phyloP scores from a whole-genome alignment of 176 grass and related monocot genomes.

The Phyllostachys edulis region DNA sequence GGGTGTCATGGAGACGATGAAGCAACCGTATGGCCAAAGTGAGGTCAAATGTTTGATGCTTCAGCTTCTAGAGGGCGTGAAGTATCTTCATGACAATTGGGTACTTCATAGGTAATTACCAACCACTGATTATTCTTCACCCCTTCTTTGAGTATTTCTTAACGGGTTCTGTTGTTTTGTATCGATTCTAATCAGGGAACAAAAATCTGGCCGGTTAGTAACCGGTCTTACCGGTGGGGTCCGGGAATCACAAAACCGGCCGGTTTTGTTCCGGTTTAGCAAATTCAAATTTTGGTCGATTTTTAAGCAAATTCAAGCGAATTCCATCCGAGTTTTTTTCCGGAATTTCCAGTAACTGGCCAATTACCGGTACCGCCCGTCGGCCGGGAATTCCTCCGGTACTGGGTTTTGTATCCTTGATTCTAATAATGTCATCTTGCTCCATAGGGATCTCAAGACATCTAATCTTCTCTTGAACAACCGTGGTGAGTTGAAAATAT shows the following conservation, averaged over 20 bases:
- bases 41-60: constrained; percentile 98
- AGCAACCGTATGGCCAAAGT: constrained; percentile 86
- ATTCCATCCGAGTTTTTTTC: too few relatives aligned
- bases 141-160: background rate
- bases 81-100: constrained; percentile 98
- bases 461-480: constrained; percentile 96
- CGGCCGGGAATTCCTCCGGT: too few relatives aligned
- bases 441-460: constrained; percentile 80
- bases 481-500: constrained; percentile 90
- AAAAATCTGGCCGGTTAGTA: too few relatives aligned
- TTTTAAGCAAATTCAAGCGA: too few relatives aligned
- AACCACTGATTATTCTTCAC: constrained; percentile 16
- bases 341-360: too few relatives aligned
- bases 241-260: too few relatives aligned
- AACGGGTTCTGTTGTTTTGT: background rate
- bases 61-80: constrained; percentile 81
- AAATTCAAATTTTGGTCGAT: too few relatives aligned
- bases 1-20: constrained; percentile 88
- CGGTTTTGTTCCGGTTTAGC: too few relatives aligned
- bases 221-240: too few relatives aligned
- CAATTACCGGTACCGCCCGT: too few relatives aligned
- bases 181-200: background rate
- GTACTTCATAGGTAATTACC: constrained; percentile 78
- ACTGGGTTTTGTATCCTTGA: too few relatives aligned
- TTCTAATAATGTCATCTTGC: constrained; percentile 28